phyloP scores from a whole-genome alignment of 2,329 filamentous ascomycete genomes.

The Volutella citrinella region DNA sequence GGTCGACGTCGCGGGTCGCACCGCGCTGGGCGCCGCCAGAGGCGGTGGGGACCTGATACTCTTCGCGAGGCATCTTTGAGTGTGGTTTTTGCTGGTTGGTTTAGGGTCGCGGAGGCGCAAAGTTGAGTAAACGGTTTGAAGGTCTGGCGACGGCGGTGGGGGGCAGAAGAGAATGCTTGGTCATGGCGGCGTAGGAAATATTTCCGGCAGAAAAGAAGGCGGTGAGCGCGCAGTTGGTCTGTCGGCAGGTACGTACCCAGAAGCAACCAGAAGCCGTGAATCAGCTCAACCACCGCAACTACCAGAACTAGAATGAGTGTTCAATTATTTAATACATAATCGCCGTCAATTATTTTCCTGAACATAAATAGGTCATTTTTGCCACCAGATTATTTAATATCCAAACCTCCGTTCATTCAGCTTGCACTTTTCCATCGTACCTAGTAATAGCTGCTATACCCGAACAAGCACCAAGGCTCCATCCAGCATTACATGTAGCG shows the following conservation, averaged over 20 bases:
- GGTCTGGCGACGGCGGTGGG: neutral
- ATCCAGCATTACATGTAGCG: too few relatives aligned
- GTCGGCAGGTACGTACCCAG: conserved; percentile 1
- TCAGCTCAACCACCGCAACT: too few relatives aligned
- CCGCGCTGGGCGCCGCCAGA: conserved; percentile 39
- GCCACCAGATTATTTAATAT: too few relatives aligned
- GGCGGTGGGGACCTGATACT: conserved; percentile 69
- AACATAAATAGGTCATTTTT: too few relatives aligned
- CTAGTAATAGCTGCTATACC: too few relatives aligned
- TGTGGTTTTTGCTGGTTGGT: conserved; percentile 3
- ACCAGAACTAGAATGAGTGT: too few relatives aligned
- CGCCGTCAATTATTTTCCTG: too few relatives aligned
- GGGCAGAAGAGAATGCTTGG: conserved; percentile 3
- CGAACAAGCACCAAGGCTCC: too few relatives aligned
- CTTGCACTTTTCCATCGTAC: too few relatives aligned
- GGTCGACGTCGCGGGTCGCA: conserved; percentile 39
- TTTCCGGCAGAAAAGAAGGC: conserved; percentile 2
- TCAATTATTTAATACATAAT: too few relatives aligned
- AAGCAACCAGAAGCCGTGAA: too few relatives aligned
- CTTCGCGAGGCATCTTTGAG: conserved; percentile 63
- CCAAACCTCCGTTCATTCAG: too few relatives aligned
- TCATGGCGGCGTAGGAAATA: conserved; percentile 6
- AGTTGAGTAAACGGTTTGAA: conserved; percentile 1
- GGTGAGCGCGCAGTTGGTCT: conserved; percentile 1
- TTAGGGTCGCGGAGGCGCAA: neutral